A percentile compares a stretch with the other conserved stretches of the same genome.
phyloP scores from a whole-genome alignment of 2,329 filamentous ascomycete genomes.

The Fusarium pseudocircinatum region DNA sequence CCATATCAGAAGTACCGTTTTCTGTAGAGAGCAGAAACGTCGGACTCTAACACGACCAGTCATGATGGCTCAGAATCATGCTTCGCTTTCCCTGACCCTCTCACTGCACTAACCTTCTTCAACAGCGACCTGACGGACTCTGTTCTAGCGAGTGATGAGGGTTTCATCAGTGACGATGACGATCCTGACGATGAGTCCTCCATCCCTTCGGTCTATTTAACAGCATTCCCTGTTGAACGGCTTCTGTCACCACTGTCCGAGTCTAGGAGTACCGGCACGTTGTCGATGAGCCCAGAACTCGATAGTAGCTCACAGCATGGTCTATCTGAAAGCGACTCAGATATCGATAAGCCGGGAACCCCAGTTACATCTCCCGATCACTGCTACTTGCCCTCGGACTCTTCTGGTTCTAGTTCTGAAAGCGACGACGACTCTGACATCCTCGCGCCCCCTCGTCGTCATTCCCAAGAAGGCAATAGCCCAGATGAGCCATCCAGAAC shows the following conservation, averaged over 20 bases:
- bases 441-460: neutral
- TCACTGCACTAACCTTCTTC: conserved; percentile 1
- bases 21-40: neutral
- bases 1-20: neutral
- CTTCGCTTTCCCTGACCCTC: conserved; percentile 7
- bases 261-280: neutral
- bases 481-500: neutral
- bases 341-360: neutral
- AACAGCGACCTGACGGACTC: conserved; percentile 18
- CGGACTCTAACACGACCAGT: neutral
- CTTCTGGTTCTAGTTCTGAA: neutral
- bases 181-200: neutral
- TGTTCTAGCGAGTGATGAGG: neutral
- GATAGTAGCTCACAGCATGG: neutral
- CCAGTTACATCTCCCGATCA: neutral
- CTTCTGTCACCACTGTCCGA: neutral
- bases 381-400: neutral
- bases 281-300: neutral
- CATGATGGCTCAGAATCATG: neutral
- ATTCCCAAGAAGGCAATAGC: neutral
- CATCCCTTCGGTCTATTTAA: neutral
- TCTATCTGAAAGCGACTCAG: neutral
- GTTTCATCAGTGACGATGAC: neutral
- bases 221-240: neutral
- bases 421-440: neutral